Conservation (phyloP, 1,284 basidiomycete genomes). For the Leccinum griseonigrum region DNA sequence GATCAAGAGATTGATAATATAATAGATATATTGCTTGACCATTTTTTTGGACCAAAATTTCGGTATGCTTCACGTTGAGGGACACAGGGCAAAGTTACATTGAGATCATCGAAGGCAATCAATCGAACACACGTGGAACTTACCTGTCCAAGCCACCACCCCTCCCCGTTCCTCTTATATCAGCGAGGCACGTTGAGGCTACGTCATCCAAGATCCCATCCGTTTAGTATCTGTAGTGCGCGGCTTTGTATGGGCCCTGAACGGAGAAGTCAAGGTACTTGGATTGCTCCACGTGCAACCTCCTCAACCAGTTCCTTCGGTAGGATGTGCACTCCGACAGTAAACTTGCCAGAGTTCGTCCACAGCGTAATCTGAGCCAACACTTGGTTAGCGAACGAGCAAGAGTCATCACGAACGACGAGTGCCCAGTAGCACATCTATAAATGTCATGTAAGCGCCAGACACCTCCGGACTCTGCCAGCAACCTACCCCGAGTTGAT, state of each 20-base stretch:
- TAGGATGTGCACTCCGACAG: slow-evolving; percentile 93
- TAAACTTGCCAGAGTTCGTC: slow-evolving; percentile 89
- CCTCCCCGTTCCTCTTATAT: slow-evolving; percentile 43
- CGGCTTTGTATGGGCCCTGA: slow-evolving; percentile 91
- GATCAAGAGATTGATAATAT: slow-evolving; percentile 6
- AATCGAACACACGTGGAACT: too few relatives aligned
- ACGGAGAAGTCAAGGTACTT: slow-evolving; percentile 91
- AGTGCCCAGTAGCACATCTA: slow-evolving; percentile 86
- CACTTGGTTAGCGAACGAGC: slow-evolving; percentile 99
- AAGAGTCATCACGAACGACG: slow-evolving; percentile 97
- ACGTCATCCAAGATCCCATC: slow-evolving; percentile 33
- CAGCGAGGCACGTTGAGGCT: slow-evolving; percentile 77
- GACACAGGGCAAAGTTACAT: too few relatives aligned
- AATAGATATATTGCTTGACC: too few relatives aligned
- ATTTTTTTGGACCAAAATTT: too few relatives aligned
- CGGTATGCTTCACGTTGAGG: too few relatives aligned
- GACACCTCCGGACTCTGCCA: background rate
- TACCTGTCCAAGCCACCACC: too few relatives aligned
- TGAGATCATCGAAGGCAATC: too few relatives aligned
- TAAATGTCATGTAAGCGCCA: slow-evolving; percentile 5
- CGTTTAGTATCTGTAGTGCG: slow-evolving; percentile 70
- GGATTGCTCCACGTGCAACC: slow-evolving; percentile 89
- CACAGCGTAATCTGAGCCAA: slow-evolving; percentile 98
- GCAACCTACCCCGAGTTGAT: slow-evolving; percentile 91
- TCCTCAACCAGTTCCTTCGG: slow-evolving; percentile 99